Evolutionary conservation across 2,329 filamentous ascomycete species (phyloP).

Genomic region (Orbilia brochopaga): DNA sequence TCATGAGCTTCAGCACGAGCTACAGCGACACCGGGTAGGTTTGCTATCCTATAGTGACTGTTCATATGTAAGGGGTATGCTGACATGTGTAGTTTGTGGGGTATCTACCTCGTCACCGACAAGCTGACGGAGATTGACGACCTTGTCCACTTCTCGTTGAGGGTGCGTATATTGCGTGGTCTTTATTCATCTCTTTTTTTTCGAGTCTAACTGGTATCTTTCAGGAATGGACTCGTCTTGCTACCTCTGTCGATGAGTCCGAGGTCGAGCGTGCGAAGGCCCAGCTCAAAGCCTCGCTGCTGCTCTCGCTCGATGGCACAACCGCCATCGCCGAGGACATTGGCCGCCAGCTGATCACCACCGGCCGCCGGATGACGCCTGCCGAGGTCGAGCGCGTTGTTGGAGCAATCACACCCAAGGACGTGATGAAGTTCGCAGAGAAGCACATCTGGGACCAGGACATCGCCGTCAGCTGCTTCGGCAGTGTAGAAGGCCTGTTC

Average conservation of each 20-base stretch:
- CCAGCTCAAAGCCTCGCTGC: constrained; percentile 97
- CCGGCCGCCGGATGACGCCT: constrained; percentile 85
- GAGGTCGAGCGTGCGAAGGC: constrained; percentile 99
- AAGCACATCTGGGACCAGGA: constrained; percentile 98
- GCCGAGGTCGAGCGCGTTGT: constrained; percentile 94
- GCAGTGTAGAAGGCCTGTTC: constrained; percentile 83
- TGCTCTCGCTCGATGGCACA: constrained; percentile 95
- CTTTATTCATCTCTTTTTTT: background rate
- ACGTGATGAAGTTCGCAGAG: constrained; percentile 95
- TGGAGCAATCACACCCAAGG: constrained; percentile 87
- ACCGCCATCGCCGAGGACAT: constrained; percentile 98
- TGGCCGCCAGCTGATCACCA: constrained; percentile 97
- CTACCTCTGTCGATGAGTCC: constrained; percentile 81
- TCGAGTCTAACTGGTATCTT: background rate
- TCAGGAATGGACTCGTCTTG: constrained; percentile 89
- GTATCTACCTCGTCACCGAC: constrained; percentile 97
- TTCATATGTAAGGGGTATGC: constrained; percentile 23
- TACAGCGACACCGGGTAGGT: constrained; percentile 98
- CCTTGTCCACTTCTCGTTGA: constrained; percentile 95
- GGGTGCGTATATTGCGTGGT: constrained; percentile 57
- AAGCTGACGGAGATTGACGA: constrained; percentile 87
- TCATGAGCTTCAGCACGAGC: constrained; percentile 99
- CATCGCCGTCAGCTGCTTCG: constrained; percentile 89
- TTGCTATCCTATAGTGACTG: background rate
- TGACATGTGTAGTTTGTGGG: constrained; percentile 77